A percentile compares a stretch with the other conserved stretches of the same genome.
phyloP scores from a whole-genome alignment of 2,329 filamentous ascomycete genomes.

The Fusarium staphyleae region DNA sequence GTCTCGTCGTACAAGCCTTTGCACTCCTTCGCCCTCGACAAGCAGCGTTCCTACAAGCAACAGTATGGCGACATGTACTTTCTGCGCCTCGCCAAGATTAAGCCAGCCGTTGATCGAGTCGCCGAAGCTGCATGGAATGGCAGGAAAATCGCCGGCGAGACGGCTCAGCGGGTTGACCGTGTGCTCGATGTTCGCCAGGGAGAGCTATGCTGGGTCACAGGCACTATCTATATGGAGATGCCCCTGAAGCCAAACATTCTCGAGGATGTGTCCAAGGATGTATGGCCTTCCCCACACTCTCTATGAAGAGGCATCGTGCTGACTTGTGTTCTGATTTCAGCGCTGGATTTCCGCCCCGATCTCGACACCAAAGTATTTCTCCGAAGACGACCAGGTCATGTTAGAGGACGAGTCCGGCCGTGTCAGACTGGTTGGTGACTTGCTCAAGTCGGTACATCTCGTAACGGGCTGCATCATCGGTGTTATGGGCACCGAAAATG shows the following conservation, averaged over 20 bases:
- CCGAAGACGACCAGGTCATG: constrained; percentile 75
- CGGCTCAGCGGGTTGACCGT: constrained; percentile 78
- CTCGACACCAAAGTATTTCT: constrained; percentile 77
- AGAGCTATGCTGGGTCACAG: constrained; percentile 92
- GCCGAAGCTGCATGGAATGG: constrained; percentile 79
- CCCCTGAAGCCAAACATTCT: constrained; percentile 93
- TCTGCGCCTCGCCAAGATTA: constrained; percentile 84
- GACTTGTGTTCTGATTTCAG: constrained; percentile 50
- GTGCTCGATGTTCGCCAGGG: constrained; percentile 96
- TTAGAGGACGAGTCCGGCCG: constrained; percentile 96
- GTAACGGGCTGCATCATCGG: constrained; percentile 94
- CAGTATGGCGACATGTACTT: constrained; percentile 99
- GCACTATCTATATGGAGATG: constrained; percentile 98
- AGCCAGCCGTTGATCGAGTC: constrained; percentile 78
- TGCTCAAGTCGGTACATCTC: constrained; percentile 72
- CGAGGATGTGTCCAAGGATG: constrained; percentile 93
- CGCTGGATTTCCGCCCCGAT: constrained; percentile 89
- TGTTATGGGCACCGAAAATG: constrained; percentile 93
- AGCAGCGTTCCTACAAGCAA: constrained; percentile 80
- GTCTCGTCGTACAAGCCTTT: constrained; percentile 74
- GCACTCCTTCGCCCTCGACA: constrained; percentile 75
- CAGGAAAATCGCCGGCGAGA: constrained; percentile 79
- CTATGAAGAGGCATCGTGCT: not conserved
- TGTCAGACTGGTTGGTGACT: constrained; percentile 76
- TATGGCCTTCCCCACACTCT: constrained; percentile 49